Base-by-base conservation (phyloP, 2,329 filamentous ascomycete genomes). In the Cryphonectria radicalis region DNA sequence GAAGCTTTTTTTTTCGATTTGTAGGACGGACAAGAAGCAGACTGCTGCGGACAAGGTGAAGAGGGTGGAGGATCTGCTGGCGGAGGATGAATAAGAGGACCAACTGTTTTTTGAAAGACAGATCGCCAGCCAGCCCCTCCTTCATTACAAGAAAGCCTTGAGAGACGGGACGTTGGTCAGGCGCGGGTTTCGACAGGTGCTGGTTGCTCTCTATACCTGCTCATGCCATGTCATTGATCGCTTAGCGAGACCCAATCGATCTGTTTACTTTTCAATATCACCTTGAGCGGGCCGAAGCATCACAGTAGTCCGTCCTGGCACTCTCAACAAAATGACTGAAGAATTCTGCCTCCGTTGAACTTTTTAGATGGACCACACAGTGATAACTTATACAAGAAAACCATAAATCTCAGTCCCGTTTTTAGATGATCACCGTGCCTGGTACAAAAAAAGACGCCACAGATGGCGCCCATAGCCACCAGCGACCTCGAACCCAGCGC, bases 21-120 rank as follows among this genome's bases (percentile, higher is more conserved):
- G 8, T 13, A 92, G 94, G 77, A 97, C 92, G 76, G 94, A 97
- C 79, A 97, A 97, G 87, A 88, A 86, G 79, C 94, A 97, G 82
- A 89, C 89, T 2, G 92, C 92, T 50, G 87, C 90, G 78, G 92
- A 97, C 75, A 97, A 97, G 83, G 92, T 97, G 25, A 86, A 86
- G 81, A 81, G 87, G 66, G 86, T 89, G 5, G 80, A 88, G 78
- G 83, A 84, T 17, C 77, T 89, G n/a, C 76, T 89, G 73, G 81
- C 80, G 1, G 76, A 77, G 69, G 75, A 71, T 42, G 40, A 74
- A 65, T 70, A 64, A 53, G 22, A 25, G 5, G 22, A 22, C 11
- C 6, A 7, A 22, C 32, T 32, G 32, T 11, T 59, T 32, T 4
- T 60, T n/a, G 46, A n/a, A 22, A 10, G 19, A n/a, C 5, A n/a